phyloP scores from a whole-genome alignment of 306 rosid genomes.

The Quercus glauca region DNA sequence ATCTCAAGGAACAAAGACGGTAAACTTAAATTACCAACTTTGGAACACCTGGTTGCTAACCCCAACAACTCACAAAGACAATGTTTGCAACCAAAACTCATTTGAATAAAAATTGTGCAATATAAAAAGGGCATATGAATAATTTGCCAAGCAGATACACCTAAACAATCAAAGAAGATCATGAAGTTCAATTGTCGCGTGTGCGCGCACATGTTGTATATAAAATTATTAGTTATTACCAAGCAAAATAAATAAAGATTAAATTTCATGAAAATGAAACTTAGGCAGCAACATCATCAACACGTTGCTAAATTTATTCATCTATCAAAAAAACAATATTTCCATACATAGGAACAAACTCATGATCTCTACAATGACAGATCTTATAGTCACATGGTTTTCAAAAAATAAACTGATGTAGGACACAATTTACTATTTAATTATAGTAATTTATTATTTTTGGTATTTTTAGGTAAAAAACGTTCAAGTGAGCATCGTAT shows the following conservation, averaged over 20 bases:
- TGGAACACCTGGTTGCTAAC: neutral
- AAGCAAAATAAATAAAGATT: no score
- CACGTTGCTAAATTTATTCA: neutral
- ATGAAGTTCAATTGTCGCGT: no score
- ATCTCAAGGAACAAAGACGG: neutral
- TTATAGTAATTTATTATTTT: no score
- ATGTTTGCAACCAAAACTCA: neutral
- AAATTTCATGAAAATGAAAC: no score
- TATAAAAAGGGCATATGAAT: neutral
- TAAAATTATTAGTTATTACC: no score
- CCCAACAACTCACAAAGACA: neutral
- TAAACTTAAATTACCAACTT: neutral
- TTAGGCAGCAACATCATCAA: neutral
- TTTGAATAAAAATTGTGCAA: neutral
- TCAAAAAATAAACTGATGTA: neutral
- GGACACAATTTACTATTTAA: no score
- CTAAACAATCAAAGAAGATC: no score
- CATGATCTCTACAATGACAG: neutral
- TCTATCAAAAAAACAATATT: neutral
- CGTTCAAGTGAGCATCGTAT: accelerated
- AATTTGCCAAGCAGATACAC: neutral
- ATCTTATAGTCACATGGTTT: neutral
- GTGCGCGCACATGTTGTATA: accelerated
- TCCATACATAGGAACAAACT: neutral
- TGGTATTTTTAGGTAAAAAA: no score